Base-by-base conservation (phyloP, 2,329 filamentous ascomycete species). In the Monilinia fructicola region DNA sequence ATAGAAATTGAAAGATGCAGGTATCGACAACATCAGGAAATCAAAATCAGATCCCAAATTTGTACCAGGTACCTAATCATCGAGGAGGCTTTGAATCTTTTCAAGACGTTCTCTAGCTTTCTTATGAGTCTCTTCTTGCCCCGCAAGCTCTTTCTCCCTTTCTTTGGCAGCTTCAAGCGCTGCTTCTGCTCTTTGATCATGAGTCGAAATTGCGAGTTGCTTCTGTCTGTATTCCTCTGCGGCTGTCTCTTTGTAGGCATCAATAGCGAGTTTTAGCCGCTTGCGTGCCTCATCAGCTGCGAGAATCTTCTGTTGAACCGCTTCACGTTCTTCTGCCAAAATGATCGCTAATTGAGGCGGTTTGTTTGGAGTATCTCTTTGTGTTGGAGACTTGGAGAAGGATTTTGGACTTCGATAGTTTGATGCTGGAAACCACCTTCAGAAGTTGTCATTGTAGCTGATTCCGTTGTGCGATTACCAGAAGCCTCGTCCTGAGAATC, bases 91-190 rank as follows among this genome's bases (percentile, higher is more conserved):
- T 11, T 61, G 12, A 50, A 61, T 38, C 6, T 7, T 3, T 14
- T 31, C 14, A 12, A 61, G 50, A 26, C 46, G 31, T 21, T 40
- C 26, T 9, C 0, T 38, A 23, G 44, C 46, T 10, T 61, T 61
- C 16, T 38, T 6, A 3, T 26, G 21, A 2, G 50, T 61, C 14
- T 40, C 31, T 4, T 7, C 28, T 26, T 50, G 58, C 9, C 26
- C 44, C 14, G 1, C 7, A 52, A 61, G 58, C 31, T 61, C 58
- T 14, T 12, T n/a, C 50, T 50, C 58, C 16, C 50, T 61, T 38
- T 9, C 31, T 6, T 21, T 4, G 16, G 21, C 58, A 38, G 44
- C 44, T 35, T 61, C n/a, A 9, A 61, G 44, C n/a, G 50, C 58
- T 18, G n/a, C n/a, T 16, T 7, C 31, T 5, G 44, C 58, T 61